Evolutionary conservation across 139 green algal genomes (phyloP).

Genomic region (Chlorella sp.): DNA sequence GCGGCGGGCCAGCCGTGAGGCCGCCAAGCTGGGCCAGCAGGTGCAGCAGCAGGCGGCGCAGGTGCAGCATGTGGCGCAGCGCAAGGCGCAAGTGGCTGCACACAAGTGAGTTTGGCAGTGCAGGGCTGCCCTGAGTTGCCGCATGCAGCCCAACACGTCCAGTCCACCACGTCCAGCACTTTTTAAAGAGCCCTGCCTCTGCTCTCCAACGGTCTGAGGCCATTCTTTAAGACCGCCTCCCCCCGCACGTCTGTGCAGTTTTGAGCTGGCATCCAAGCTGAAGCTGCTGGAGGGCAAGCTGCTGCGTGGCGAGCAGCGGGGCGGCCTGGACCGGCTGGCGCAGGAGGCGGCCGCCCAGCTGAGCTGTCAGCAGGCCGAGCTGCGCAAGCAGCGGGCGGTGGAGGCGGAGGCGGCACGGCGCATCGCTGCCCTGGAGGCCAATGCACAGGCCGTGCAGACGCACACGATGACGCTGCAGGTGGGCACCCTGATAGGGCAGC

Average conservation of each 20-base stretch:
- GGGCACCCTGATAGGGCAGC: not conserved
- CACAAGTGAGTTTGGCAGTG: constrained; percentile 29
- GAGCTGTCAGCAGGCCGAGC: constrained; percentile 50
- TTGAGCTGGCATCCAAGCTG: constrained; percentile 64
- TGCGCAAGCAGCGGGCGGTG: constrained; percentile 34
- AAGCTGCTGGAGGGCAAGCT: constrained; percentile 79
- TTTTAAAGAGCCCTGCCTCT: not conserved
- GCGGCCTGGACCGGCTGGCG: constrained; percentile 63
- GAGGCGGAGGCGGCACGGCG: constrained; percentile 55
- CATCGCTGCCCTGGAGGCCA: constrained; percentile 72
- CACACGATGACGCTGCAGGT: constrained; percentile 63
- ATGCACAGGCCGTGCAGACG: constrained; percentile 54
- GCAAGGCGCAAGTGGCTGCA: constrained; percentile 49
- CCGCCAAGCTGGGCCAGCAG: constrained; percentile 21
- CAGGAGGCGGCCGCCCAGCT: constrained; percentile 58
- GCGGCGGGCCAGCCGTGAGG: constrained; percentile 10
- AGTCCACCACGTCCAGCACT: not conserved
- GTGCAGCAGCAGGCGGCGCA: constrained; percentile 25
- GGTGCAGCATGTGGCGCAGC: constrained; percentile 9
- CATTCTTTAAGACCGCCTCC: not conserved
- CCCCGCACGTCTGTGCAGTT: constrained; percentile 30
- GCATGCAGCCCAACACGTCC: not conserved
- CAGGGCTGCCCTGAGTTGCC: not conserved
- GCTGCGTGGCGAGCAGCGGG: constrained; percentile 57
- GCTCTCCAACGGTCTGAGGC: no score